A percentile compares a stretch with the other conserved stretches of the same genome.
Evolutionary conservation across 2,329 filamentous ascomycete species (phyloP).

Genomic region (Ciborinia camelliae): DNA sequence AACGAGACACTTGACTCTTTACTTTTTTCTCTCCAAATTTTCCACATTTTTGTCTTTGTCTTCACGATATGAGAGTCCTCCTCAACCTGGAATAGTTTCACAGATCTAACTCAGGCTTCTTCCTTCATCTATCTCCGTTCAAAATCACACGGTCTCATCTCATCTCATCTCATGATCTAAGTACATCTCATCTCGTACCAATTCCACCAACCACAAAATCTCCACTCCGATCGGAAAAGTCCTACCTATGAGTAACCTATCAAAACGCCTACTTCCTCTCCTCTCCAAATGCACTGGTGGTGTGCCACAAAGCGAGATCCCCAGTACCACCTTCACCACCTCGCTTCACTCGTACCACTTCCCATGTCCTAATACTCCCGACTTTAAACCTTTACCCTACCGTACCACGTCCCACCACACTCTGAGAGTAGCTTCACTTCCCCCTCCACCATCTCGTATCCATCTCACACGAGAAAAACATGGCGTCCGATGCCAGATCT

Average conservation of each 20-base stretch:
- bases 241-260: neutral
- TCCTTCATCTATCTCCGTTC: constrained; percentile 6
- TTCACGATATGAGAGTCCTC: neutral
- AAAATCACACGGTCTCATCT: constrained; percentile 12
- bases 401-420: neutral
- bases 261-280: neutral
- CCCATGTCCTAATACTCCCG: neutral
- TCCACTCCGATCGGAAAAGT: neutral
- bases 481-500: constrained; percentile 12
- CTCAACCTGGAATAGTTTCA: neutral
- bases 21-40: neutral
- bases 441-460: constrained; percentile 4
- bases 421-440: neutral
- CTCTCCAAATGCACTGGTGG: neutral
- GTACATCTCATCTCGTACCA: constrained; percentile 12
- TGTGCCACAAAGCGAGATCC: neutral
- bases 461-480: neutral
- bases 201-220: neutral
- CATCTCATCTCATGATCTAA: constrained; percentile 13
- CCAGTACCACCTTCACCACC: neutral
- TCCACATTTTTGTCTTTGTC: no score
- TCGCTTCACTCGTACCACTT: constrained; percentile 6
- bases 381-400: neutral
- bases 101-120: constrained; percentile 5
- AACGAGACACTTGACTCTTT: neutral